Percentiles rank a stretch among this genome's conserved stretches.
phyloP scores from a whole-genome alignment of 2,329 filamentous ascomycete species.

The Nemania diffusa region DNA sequence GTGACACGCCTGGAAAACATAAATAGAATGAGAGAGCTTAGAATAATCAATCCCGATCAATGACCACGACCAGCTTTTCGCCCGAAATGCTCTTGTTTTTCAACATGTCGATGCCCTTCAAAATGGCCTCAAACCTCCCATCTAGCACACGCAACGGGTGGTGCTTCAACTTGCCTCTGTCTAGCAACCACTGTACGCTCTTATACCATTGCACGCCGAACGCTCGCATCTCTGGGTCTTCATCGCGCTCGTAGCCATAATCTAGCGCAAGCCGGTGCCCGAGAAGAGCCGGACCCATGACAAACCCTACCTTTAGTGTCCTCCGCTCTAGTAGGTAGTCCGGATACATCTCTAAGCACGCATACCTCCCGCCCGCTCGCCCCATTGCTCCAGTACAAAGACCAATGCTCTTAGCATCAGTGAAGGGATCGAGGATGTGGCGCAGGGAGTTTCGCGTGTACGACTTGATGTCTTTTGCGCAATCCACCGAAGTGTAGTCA shows the following conservation, averaged over 20 bases:
- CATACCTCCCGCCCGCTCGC: constrained; percentile 46
- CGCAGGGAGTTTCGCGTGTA: constrained; percentile 51
- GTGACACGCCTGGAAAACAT: no score
- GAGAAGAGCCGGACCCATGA: constrained; percentile 27
- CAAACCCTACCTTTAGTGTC: constrained; percentile 26
- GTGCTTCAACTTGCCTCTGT: constrained; percentile 20
- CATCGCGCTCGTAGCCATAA: constrained; percentile 24
- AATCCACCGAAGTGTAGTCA: constrained; percentile 14
- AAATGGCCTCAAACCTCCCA: constrained; percentile 15
- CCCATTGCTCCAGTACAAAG: constrained; percentile 52
- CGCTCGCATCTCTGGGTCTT: constrained; percentile 15
- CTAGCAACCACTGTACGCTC: constrained; percentile 27
- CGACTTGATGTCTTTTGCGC: constrained; percentile 42
- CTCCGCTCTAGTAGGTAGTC: constrained; percentile 17
- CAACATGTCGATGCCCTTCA: constrained; percentile 25
- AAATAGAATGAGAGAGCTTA: constrained; percentile 1
- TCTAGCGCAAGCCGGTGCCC: constrained; percentile 21
- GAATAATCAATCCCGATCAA: constrained; percentile 15
- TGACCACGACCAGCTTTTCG: constrained; percentile 38
- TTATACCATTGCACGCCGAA: constrained; percentile 8
- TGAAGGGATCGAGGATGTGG: constrained; percentile 53
- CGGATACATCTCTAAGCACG: constrained; percentile 24
- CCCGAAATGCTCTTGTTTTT: constrained; percentile 20
- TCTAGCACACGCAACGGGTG: constrained; percentile 29
- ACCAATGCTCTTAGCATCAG: constrained; percentile 43